Conservation (phyloP, 2,329 filamentous ascomycete genomes). For the Neonectria magnoliae region DNA sequence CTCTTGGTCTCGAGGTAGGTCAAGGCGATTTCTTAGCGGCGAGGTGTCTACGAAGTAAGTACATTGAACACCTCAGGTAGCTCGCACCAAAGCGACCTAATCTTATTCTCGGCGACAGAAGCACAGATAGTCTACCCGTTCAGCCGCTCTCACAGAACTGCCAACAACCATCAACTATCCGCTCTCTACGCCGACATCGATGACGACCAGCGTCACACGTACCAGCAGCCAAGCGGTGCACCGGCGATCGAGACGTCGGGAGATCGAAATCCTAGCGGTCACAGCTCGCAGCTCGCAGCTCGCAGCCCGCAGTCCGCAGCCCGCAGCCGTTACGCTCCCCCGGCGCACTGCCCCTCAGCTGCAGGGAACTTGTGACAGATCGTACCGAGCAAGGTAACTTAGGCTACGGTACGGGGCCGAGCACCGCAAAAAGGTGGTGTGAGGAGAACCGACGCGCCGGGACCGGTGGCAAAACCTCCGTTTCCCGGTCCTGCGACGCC, state of each 20-base stretch:
- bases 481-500: constrained; percentile 2
- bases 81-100: not conserved
- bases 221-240: not conserved
- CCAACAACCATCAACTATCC: not conserved
- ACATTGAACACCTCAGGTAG: not conserved
- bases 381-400: constrained; percentile 4
- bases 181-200: not conserved
- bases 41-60: not conserved
- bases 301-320: not conserved
- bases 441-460: constrained; percentile 8
- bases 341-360: not conserved
- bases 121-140: not conserved
- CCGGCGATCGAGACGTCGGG: not conserved
- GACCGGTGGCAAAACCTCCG: constrained; percentile 11
- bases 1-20: not conserved
- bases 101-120: too few relatives aligned
- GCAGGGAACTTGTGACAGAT: constrained; percentile 14
- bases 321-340: not conserved
- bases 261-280: not conserved
- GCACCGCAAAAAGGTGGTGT: constrained; percentile 11
- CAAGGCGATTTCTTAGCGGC: not conserved
- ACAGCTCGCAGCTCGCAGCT: not conserved
- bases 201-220: not conserved
- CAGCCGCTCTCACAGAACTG: not conserved
- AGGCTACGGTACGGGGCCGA: too few relatives aligned